These are phyloP conservation scores for Metschnikowia orientalis DNA, from an alignment of 805 yeast genomes.

Conservation along the genomic window DNA sequence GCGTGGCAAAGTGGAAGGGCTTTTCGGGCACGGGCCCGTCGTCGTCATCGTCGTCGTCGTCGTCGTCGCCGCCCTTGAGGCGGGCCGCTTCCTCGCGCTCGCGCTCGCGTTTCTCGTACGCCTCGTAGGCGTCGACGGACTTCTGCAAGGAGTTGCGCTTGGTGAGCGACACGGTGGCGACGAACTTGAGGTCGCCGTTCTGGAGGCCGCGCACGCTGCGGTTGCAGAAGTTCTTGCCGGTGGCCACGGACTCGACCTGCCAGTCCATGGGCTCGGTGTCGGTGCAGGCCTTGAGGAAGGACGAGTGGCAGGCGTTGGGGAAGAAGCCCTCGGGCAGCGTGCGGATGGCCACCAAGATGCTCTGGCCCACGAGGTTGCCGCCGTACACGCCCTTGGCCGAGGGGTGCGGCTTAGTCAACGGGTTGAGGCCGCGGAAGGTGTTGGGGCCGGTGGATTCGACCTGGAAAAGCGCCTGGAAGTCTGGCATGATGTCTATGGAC, in stretches of 20 bases:
- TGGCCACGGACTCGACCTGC: constrained; percentile 31
- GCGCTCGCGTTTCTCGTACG: constrained; percentile 13
- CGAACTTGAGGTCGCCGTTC: constrained; percentile 26
- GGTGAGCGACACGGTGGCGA: constrained; percentile 35
- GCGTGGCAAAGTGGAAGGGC: constrained; percentile 35
- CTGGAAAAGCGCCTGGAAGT: constrained; percentile 12
- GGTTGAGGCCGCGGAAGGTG: constrained; percentile 10
- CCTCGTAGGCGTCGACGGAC: constrained; percentile 21
- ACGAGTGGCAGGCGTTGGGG: constrained; percentile 41
- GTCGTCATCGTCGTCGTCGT: constrained; percentile 27
- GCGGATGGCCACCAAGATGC: constrained; percentile 34
- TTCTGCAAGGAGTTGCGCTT: constrained; percentile 25
- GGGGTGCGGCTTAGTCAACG: constrained; percentile 27
- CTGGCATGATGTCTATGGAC: constrained; percentile 8
- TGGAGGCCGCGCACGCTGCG: constrained; percentile 30
- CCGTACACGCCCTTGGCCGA: constrained; percentile 37
- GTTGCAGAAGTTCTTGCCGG: constrained; percentile 35
- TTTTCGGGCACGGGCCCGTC: constrained; percentile 18
- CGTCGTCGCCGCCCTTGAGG: constrained; percentile 15
- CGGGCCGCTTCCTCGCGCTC: constrained; percentile 4
- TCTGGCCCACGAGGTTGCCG: constrained; percentile 35
- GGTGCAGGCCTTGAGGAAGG: constrained; percentile 36
- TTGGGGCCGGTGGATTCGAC: constrained; percentile 5
- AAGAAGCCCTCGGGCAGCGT: constrained; percentile 29
- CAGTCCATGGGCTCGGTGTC: constrained; percentile 27